A percentile compares a stretch with the other conserved stretches of the same genome.
Evolutionary conservation across 1,284 basidiomycete species (phyloP).

Genomic region (Paramarasmius palmivorus): DNA sequence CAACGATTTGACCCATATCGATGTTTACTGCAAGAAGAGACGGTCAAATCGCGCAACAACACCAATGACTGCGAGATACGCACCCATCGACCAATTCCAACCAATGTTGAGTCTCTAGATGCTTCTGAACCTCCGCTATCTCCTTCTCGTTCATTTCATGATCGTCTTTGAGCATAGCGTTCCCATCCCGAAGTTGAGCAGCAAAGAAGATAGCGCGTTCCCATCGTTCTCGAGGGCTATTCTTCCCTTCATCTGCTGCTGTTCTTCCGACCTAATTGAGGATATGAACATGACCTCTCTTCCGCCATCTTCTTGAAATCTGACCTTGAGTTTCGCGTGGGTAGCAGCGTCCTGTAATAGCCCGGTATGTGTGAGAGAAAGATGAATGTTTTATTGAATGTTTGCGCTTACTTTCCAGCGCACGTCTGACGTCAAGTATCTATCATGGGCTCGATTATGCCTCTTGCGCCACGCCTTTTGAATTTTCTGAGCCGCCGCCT

Average conservation of each 20-base stretch:
- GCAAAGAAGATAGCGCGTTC: conserved; percentile 44
- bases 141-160: conserved; percentile 26
- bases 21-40: conserved; percentile 48
- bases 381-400: not conserved
- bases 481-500: conserved; percentile 17
- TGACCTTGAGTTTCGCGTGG: conserved; percentile 42
- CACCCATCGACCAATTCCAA: conserved; percentile 67
- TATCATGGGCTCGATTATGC: conserved; percentile 13
- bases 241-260: conserved; percentile 43
- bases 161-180: conserved; percentile 33
- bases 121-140: conserved; percentile 35
- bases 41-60: not conserved
- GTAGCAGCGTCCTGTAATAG: conserved; percentile 33
- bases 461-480: conserved; percentile 20
- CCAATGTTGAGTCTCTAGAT: conserved; percentile 63
- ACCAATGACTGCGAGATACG: conserved; percentile 12
- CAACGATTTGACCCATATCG: conserved; percentile 67
- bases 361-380: not conserved
- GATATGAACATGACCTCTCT: not conserved
- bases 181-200: conserved; percentile 42
- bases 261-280: conserved; percentile 36
- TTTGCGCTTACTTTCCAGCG: conserved; percentile 14
- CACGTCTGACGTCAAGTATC: conserved; percentile 20
- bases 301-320: conserved; percentile 8
- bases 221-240: conserved; percentile 46